These are phyloP conservation scores for Lycium ferocissimum DNA, from an alignment of 257 asterid genomes.

Conservation along the genomic window DNA sequence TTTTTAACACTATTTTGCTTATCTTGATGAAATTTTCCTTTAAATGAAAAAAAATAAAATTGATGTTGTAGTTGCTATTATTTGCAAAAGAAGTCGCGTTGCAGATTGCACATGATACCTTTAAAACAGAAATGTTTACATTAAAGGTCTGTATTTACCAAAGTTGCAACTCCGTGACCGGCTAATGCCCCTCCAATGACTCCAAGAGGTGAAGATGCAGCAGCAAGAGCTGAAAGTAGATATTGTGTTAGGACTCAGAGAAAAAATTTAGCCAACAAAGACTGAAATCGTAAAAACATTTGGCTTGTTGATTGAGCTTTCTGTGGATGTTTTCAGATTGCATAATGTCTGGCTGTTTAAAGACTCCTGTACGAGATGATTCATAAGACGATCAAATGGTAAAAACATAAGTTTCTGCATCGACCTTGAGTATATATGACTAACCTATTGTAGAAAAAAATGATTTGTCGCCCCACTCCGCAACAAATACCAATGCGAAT, in stretches of 20 bases:
- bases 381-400: background rate
- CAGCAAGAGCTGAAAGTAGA: slow-evolving; percentile 80
- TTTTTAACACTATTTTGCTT: background rate
- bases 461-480: slow-evolving; percentile 99
- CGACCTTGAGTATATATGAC: background rate
- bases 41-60: background rate
- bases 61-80: background rate
- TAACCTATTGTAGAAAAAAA: slow-evolving; percentile 93
- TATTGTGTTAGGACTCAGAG: background rate
- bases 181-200: slow-evolving; percentile 98
- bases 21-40: background rate
- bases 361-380: background rate
- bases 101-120: background rate
- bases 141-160: slow-evolving; percentile 51
- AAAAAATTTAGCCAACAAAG: background rate
- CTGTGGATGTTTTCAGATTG: background rate
- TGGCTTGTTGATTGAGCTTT: background rate
- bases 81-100: background rate
- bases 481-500: slow-evolving; percentile 85
- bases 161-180: slow-evolving; percentile 90
- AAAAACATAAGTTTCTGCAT: background rate
- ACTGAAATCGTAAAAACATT: background rate
- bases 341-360: background rate
- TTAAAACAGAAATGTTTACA: background rate
- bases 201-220: slow-evolving; percentile 99